Evolutionary conservation across 2,329 filamentous ascomycete species (phyloP), one percentile per base, ranked within the genome.

Genomic region (Curvularia lunata): DNA sequence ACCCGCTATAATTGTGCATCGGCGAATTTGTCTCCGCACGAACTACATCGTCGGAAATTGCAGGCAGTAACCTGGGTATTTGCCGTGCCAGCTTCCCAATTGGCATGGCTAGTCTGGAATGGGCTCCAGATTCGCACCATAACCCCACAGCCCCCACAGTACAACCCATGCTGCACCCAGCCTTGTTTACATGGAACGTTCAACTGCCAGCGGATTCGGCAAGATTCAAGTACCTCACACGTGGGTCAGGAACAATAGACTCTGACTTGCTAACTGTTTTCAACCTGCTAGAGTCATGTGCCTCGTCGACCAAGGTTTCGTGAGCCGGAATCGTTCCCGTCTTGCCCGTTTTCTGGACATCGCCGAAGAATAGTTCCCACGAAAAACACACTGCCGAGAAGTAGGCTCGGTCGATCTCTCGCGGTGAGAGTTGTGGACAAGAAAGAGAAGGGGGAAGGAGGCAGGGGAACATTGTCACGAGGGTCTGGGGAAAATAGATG

Each of bases 21-120:
- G 49, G 43, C 37, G 23, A 13, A 38, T 49, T 48, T 9, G 49
- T 48, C 49, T 57, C 54, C 54, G 37, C 54, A 48, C 49, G 54
- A 48, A 56, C 34, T 53, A 42, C 49, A 37, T 21, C 54, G 48
- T 47, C 37, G 54, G 49, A 57, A 57, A 46, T 42, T 53, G 34
- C 38, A 32, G 13, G n/a, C 50, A 30, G 43, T 48, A 21, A 23
- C 49, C 53, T 38, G 41, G 42, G 37, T 30, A 43, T 57, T 18
- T 53, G 54, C 54, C 49, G 54, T 53, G 16, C 12, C n/a, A 38
- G 32, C 27, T 27, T 38, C 43, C 49, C 43, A 37, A 37, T 25
- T 21, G 27, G 34, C 12, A n/a, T 30, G n/a, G n/a, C 10, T 37
- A 13, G 18, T 40, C 21, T 13, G 8, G 27, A 43, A 53, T 53